Evolutionary conservation across 345 rosid genomes (phyloP).

Genomic region (Eucalyptus tenuipes): DNA sequence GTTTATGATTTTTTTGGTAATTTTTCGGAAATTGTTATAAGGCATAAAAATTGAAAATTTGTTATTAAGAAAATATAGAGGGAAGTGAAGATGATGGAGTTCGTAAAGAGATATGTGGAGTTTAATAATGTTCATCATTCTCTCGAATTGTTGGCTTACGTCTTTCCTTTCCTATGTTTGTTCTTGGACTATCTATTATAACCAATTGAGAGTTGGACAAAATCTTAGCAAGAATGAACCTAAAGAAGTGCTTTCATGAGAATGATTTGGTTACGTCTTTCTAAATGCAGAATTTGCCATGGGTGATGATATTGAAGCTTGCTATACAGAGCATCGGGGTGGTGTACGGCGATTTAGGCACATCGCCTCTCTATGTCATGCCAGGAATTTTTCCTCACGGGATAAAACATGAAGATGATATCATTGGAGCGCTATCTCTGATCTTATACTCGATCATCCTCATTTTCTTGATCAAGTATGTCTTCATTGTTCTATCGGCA

Average conservation of each 20-base stretch:
- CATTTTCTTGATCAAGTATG: constrained; percentile 5
- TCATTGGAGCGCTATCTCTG: constrained; percentile 8
- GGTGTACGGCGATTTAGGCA: constrained; percentile 26
- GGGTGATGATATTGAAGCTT: neutral
- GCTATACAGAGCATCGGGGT: constrained; percentile 23
- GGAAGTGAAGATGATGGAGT: neutral
- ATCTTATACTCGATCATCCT: constrained; percentile 4
- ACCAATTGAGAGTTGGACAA: too few relatives aligned
- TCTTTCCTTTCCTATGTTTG: neutral
- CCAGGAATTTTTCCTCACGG: constrained; percentile 1
- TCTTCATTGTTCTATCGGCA: constrained; percentile 7
- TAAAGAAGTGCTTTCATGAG: neutral
- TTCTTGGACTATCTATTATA: neutral
- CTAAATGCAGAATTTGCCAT: neutral
- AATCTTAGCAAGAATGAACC: neutral
- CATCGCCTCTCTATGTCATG: constrained; percentile 12
- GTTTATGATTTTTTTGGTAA: too few relatives aligned
- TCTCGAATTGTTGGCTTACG: neutral
- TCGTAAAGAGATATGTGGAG: neutral
- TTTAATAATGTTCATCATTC: neutral
- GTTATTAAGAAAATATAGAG: neutral
- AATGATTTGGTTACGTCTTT: neutral
- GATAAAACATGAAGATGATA: neutral
- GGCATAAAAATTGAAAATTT: neutral
- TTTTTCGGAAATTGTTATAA: neutral